phyloP scores from a whole-genome alignment of 164 flowering plant genomes.

The Tetracentron sinense region DNA sequence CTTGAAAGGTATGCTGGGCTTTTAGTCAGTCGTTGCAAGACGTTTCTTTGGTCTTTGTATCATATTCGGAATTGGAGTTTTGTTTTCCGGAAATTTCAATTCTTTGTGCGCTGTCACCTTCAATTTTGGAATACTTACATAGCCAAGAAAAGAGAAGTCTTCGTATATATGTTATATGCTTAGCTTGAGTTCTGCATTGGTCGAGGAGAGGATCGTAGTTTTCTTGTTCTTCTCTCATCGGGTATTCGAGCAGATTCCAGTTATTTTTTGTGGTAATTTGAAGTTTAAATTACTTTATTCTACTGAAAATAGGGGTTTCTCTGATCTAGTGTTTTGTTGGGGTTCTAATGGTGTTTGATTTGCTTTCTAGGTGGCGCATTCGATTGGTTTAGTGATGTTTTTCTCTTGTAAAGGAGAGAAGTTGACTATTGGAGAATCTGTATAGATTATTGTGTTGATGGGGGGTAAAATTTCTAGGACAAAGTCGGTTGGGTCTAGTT shows the following conservation, averaged over 20 bases:
- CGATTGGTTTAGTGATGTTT: background rate
- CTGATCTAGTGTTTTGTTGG: background rate
- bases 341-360: background rate
- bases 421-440: slow-evolving; percentile 8
- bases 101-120: no score
- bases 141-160: background rate
- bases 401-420: background rate
- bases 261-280: background rate
- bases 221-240: background rate
- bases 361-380: background rate
- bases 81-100: background rate
- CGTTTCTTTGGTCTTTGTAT: background rate
- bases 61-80: background rate
- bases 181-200: background rate
- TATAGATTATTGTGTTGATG: slow-evolving; percentile 27
- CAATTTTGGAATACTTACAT: background rate
- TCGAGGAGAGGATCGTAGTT: background rate
- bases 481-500: slow-evolving; percentile 27
- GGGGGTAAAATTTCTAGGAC: slow-evolving; percentile 46
- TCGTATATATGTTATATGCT: background rate
- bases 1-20: no score
- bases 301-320: background rate
- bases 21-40: background rate
- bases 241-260: background rate
- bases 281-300: background rate